Base-by-base conservation (phyloP, 306 rosid genomes). In the Cucumis cinereus region DNA sequence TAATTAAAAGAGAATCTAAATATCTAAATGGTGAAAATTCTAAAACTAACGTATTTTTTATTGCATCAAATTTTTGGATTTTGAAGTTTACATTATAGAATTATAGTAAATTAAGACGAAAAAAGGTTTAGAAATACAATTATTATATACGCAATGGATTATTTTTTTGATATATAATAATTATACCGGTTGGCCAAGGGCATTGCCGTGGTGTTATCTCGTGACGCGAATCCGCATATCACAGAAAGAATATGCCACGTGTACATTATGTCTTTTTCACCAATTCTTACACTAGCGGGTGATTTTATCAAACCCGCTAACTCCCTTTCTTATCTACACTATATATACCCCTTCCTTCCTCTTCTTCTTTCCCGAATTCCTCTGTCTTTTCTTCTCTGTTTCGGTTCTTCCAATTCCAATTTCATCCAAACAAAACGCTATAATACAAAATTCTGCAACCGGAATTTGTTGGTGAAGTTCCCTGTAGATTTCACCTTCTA, bases 161-260 rank as follows among this genome's bases (percentile, higher is more conserved):
- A n/a, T 33, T 33, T 35, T 35, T 38, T 38, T 38, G 6, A 38
- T 38, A 7, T 38, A 38, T 38, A 38, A n/a, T n/a, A n/a, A n/a
- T n/a, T n/a, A n/a, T n/a, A n/a, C n/a, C 9, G 12, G 50, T 66
- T 38, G 73, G 38, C 52, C 17, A 38, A 36, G 28, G 73, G 9
- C 19, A 28, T 41, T 14, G 50, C 28, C 28, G 28, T 67, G 14
- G 45, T 8, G 73, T 66, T 12, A 67, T 68, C 53, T 6, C 10
- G 52, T 22, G 52, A 66, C 53, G 28, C 33, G 23, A 70, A 70
- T 70, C 75, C 75, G 75, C 30, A 70, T 23, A 70, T 70, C 5
- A 11, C 8, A 30, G 1, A 45, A 23, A 45, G 74, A 70, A 70
- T 70, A 70, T 70, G 75, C 75, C 75, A 70, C 75, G 75, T 70